Conservation (phyloP, 805 yeast genomes). For the Metschnikowia reukaufii region DNA sequence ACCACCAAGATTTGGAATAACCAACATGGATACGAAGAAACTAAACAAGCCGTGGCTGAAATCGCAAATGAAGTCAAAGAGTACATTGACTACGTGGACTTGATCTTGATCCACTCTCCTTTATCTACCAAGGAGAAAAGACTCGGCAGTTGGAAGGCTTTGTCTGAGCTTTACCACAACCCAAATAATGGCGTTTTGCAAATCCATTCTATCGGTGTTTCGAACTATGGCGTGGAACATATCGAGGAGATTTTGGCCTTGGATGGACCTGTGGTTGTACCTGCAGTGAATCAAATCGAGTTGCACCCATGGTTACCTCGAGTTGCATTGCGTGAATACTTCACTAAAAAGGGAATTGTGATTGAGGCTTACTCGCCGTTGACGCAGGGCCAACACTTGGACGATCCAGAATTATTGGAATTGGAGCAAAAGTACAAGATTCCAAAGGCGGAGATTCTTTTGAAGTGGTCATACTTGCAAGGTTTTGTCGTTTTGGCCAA, state of each 20-base stretch:
- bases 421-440: slow-evolving; percentile 52
- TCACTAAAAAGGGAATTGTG: slow-evolving; percentile 52
- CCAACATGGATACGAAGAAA: slow-evolving; percentile 46
- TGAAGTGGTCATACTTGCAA: slow-evolving; percentile 72
- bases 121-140: slow-evolving; percentile 37
- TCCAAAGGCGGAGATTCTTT: slow-evolving; percentile 60
- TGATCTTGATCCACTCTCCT: slow-evolving; percentile 56
- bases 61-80: slow-evolving; percentile 40
- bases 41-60: slow-evolving; percentile 58
- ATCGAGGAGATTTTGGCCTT: slow-evolving; percentile 59
- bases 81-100: slow-evolving; percentile 39
- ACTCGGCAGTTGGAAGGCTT: slow-evolving; percentile 65
- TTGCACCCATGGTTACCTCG: slow-evolving; percentile 82
- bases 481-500: slow-evolving; percentile 74
- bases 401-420: slow-evolving; percentile 51
- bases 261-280: slow-evolving; percentile 47
- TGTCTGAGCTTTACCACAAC: slow-evolving; percentile 64
- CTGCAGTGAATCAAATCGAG: slow-evolving; percentile 81
- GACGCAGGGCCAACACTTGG: slow-evolving; percentile 57
- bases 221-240: slow-evolving; percentile 65
- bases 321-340: slow-evolving; percentile 59
- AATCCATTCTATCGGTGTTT: slow-evolving; percentile 72
- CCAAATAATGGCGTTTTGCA: slow-evolving; percentile 52
- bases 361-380: slow-evolving; percentile 83
- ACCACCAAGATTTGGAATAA: slow-evolving; percentile 34